Evolutionary conservation across 2,329 filamentous ascomycete species (phyloP).

Genomic region (Didymella arachidicola): DNA sequence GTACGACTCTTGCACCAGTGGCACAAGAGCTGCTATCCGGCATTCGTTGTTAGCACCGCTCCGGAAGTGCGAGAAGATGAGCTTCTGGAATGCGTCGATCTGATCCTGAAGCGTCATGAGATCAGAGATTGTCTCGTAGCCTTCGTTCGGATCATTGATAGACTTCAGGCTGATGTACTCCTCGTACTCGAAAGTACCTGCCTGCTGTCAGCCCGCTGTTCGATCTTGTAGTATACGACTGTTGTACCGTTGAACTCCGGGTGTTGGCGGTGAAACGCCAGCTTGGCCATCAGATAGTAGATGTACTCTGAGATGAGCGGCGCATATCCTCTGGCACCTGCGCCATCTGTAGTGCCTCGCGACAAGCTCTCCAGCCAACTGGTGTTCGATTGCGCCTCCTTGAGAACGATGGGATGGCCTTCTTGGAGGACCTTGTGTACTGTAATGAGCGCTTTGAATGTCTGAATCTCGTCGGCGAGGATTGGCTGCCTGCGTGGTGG

Average conservation of each 20-base stretch:
- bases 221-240: background rate
- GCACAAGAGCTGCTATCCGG: constrained; percentile 90
- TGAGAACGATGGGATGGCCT: constrained; percentile 85
- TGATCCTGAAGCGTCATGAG: constrained; percentile 97
- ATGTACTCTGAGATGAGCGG: constrained; percentile 97
- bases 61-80: constrained; percentile 97
- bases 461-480: constrained; percentile 96
- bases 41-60: constrained; percentile 94
- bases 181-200: constrained; percentile 92
- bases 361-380: constrained; percentile 93
- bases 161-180: constrained; percentile 98
- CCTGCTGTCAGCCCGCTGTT: constrained; percentile 27
- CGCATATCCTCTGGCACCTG: constrained; percentile 86
- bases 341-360: constrained; percentile 76
- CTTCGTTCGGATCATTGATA: constrained; percentile 98
- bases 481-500: constrained; percentile 80
- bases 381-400: constrained; percentile 87
- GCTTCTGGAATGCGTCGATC: constrained; percentile 97
- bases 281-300: constrained; percentile 90
- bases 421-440: constrained; percentile 98
- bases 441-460: constrained; percentile 97
- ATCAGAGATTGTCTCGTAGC: constrained; percentile 94
- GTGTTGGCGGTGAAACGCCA: constrained; percentile 95
- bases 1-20: constrained; percentile 95
- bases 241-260: constrained; percentile 89